phyloP scores from a whole-genome alignment of 805 yeast genomes.

The Candida caryicola region DNA sequence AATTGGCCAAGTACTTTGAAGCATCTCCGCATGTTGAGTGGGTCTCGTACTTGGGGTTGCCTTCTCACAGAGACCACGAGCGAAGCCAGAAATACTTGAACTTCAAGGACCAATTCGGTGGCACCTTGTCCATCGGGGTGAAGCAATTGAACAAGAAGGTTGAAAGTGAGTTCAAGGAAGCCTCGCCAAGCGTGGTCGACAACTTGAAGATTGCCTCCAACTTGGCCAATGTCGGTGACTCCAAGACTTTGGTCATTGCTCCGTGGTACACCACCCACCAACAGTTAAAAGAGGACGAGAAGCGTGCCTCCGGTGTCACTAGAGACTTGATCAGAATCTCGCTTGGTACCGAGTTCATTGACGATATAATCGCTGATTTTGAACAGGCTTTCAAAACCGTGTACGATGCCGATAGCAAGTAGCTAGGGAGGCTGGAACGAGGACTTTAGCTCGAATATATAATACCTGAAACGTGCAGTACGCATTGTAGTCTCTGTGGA shows the following conservation, averaged over 20 bases:
- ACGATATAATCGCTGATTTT: conserved; percentile 71
- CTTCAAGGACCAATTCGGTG: conserved; percentile 62
- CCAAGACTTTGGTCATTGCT: conserved; percentile 91
- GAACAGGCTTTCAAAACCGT: conserved; percentile 77
- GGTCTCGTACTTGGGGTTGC: conserved; percentile 92
- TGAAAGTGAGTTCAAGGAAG: conserved; percentile 59
- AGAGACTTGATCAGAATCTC: conserved; percentile 83
- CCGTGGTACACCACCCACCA: conserved; percentile 97
- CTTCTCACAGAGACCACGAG: conserved; percentile 73
- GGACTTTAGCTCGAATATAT: too few relatives aligned
- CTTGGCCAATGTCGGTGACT: conserved; percentile 96
- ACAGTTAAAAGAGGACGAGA: conserved; percentile 81
- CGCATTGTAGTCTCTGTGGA: too few relatives aligned
- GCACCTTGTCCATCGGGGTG: conserved; percentile 86
- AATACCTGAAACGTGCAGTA: too few relatives aligned
- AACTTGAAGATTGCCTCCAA: conserved; percentile 80
- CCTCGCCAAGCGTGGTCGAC: conserved; percentile 85
- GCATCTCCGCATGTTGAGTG: conserved; percentile 70
- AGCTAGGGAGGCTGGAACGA: too few relatives aligned
- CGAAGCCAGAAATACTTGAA: conserved; percentile 77
- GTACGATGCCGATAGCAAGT: too few relatives aligned
- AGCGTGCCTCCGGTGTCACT: conserved; percentile 79
- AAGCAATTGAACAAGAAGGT: conserved; percentile 49
- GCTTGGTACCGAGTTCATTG: conserved; percentile 83
- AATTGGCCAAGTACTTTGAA: conserved; percentile 76